Conservation (phyloP, 352 stramenopile genomes). For the Phytophthora citrophthora region DNA sequence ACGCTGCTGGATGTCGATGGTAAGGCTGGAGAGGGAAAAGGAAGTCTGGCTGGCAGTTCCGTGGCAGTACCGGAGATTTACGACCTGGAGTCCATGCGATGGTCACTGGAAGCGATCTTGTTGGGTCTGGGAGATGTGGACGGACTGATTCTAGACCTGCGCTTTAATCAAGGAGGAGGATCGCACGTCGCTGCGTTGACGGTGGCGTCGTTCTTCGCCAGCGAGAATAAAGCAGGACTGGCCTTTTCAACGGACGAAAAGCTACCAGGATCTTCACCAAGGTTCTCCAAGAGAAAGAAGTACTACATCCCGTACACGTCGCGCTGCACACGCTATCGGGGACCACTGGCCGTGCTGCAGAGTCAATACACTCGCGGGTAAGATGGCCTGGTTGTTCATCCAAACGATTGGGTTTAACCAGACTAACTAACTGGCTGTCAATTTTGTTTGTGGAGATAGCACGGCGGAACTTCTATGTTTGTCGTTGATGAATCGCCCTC, state of each 20-base stretch:
- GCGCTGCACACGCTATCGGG: constrained; percentile 62
- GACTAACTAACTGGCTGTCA: too few relatives aligned
- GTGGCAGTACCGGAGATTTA: constrained; percentile 77
- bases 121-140: constrained; percentile 65
- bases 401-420: constrained; percentile 7
- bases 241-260: constrained; percentile 79
- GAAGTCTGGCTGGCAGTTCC: constrained; percentile 20
- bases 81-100: constrained; percentile 88
- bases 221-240: constrained; percentile 43
- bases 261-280: constrained; percentile 39
- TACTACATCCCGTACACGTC: constrained; percentile 69
- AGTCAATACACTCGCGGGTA: constrained; percentile 82
- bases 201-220: constrained; percentile 78
- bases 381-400: constrained; percentile 8
- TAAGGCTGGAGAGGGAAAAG: constrained; percentile 9
- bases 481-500: constrained; percentile 64
- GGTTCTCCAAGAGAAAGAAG: constrained; percentile 65
- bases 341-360: constrained; percentile 75
- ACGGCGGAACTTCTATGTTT: constrained; percentile 78
- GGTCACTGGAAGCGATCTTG: constrained; percentile 85
- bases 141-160: constrained; percentile 77
- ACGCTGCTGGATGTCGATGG: constrained; percentile 26
- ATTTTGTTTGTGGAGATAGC: constrained; percentile 27
- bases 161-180: constrained; percentile 77
- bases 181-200: constrained; percentile 67